Conservation (phyloP, 208 protist species). For the Acanthamoeba healyi region DNA sequence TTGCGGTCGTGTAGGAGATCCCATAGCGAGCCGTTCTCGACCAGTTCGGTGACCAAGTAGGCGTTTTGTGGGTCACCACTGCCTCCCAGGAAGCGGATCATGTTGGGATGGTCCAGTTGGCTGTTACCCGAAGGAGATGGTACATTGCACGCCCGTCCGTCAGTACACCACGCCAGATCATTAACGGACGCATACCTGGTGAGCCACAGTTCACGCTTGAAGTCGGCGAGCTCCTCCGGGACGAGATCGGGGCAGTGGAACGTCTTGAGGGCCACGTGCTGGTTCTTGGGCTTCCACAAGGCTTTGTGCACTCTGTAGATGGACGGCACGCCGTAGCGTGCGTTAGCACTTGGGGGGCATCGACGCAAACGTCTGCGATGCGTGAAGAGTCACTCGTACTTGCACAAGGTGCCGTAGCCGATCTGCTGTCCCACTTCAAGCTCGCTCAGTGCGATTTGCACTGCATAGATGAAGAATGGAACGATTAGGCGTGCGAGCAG, state of each 20-base stretch:
- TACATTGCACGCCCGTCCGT: too few species aligned
- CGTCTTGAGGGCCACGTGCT: slow-evolving; percentile 47
- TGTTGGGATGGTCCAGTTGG: slow-evolving; percentile 66
- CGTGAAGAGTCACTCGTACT: too few species aligned
- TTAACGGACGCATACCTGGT: slow-evolving; percentile 11
- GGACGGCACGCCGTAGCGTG: background rate
- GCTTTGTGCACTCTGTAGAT: slow-evolving; percentile 5
- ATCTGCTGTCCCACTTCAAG: slow-evolving; percentile 44
- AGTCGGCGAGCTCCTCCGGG: slow-evolving; percentile 46
- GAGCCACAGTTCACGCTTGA: slow-evolving; percentile 69
- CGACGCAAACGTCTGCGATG: too few species aligned
- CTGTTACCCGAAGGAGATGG: too few species aligned
- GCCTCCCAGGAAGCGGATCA: slow-evolving; percentile 63
- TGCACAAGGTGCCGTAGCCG: slow-evolving; percentile 42
- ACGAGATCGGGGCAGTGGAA: slow-evolving; percentile 56
- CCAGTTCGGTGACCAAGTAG: slow-evolving; percentile 62
- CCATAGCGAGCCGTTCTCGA: slow-evolving; percentile 23
- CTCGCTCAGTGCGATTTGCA: slow-evolving; percentile 28
- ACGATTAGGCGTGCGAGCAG: background rate
- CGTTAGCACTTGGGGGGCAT: background rate
- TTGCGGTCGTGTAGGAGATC: slow-evolving; percentile 15
- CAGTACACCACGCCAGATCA: too few species aligned
- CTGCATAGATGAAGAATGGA: background rate
- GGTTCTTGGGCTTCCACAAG: slow-evolving; percentile 32
- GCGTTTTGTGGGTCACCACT: background rate